Evolutionary conservation across 768 basidiomycete genomes (phyloP).

Genomic region (Termitomyces titanicus): DNA sequence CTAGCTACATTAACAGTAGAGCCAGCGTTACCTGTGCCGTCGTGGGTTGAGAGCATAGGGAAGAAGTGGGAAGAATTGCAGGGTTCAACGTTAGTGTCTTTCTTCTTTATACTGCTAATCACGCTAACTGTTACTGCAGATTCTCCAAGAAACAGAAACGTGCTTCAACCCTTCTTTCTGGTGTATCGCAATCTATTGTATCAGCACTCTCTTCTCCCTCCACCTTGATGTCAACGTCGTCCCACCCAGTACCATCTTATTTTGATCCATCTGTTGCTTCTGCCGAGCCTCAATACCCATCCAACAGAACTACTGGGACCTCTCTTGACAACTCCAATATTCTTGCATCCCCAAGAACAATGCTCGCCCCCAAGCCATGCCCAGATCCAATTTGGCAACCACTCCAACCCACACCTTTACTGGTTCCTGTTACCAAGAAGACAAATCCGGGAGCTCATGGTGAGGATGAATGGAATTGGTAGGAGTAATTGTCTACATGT

Average conservation of each 20-base stretch:
- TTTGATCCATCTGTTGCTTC: conserved; percentile 15
- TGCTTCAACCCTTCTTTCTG: conserved; percentile 61
- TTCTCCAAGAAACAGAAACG: conserved; percentile 67
- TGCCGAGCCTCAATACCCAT: neutral
- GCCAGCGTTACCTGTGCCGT: conserved; percentile 21
- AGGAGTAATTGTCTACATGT: conserved; percentile 1
- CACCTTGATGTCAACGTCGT: conserved; percentile 19
- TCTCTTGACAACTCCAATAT: neutral
- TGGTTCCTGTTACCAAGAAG: neutral
- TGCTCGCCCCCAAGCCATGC: neutral
- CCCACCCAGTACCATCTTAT: conserved; percentile 13
- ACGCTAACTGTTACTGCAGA: conserved; percentile 28
- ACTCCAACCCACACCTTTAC: neutral
- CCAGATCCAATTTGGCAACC: neutral
- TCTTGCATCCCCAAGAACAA: neutral
- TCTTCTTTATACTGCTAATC: neutral
- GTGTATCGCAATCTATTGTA: conserved; percentile 56
- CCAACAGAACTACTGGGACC: neutral
- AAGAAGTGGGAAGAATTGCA: conserved; percentile 60
- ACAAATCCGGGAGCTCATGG: conserved; percentile 24
- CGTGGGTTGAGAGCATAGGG: conserved; percentile 59
- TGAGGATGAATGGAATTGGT: conserved; percentile 67
- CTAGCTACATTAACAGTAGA: conserved; percentile 28
- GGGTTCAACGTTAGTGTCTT: conserved; percentile 46
- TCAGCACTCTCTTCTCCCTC: conserved; percentile 40